These are phyloP conservation scores for Diaporthe vaccinii DNA, from an alignment of 2,329 filamentous ascomycete species.

Conservation along the genomic window DNA sequence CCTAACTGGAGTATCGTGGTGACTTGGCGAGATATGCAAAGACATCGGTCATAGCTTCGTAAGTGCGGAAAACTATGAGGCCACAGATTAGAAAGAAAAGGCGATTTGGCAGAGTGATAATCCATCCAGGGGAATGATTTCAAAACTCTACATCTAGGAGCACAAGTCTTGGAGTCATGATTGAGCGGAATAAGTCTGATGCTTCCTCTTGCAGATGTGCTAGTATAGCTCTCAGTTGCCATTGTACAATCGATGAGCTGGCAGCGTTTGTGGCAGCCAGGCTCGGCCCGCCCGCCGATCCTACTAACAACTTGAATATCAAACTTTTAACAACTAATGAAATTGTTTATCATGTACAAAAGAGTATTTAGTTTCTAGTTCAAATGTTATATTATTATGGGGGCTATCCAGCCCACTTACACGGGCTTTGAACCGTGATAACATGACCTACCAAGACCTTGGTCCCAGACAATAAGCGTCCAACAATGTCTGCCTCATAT, in stretches of 20 bases:
- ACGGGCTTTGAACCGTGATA: too few relatives aligned
- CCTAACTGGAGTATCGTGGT: not conserved
- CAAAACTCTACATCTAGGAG: not conserved
- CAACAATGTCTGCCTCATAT: too few relatives aligned
- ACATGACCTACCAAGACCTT: too few relatives aligned
- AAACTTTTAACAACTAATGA: too few relatives aligned
- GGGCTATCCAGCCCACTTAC: too few relatives aligned
- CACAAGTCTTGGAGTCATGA: too few relatives aligned
- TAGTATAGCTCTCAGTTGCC: not conserved
- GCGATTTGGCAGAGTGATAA: not conserved
- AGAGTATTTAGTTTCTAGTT: too few relatives aligned
- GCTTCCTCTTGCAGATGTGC: not conserved
- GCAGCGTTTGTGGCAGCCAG: not conserved
- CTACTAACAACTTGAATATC: too few relatives aligned
- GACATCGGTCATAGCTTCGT: not conserved
- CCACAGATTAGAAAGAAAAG: not conserved
- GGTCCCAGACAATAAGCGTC: too few relatives aligned
- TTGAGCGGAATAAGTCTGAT: too few relatives aligned
- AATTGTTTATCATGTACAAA: too few relatives aligned
- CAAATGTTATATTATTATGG: too few relatives aligned
- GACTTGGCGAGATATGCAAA: not conserved
- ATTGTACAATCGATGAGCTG: not conserved
- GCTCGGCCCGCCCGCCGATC: not conserved
- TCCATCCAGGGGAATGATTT: not conserved
- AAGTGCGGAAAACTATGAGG: not conserved